A percentile compares a stretch with the other conserved stretches of the same genome.
phyloP scores from a whole-genome alignment of 345 rosid genomes.

The Hirschfeldia incana region DNA sequence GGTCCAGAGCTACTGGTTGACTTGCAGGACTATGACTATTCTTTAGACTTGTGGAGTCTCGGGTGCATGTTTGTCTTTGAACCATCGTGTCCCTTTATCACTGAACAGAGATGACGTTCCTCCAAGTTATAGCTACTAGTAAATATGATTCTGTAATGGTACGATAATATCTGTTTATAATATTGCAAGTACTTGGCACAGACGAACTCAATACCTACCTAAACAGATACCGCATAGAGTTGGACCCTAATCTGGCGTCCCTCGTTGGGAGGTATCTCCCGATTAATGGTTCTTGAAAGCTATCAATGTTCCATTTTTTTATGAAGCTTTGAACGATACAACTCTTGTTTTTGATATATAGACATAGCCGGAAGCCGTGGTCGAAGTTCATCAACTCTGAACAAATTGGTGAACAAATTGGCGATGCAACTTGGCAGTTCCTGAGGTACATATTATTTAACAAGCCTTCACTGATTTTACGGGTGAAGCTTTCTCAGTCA shows the following conservation, averaged over 20 bases:
- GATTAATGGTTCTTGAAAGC: background rate
- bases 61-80: conserved; percentile 85
- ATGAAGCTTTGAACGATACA: background rate
- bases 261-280: conserved; percentile 79
- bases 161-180: background rate
- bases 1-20: conserved; percentile 99
- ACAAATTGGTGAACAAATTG: too few relatives aligned
- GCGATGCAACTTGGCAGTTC: conserved; percentile 57
- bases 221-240: conserved; percentile 76
- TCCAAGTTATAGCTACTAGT: background rate
- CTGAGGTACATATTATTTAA: conserved; percentile 59
- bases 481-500: background rate
- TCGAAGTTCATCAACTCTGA: conserved; percentile 79
- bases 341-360: conserved; percentile 2
- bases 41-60: conserved; percentile 97
- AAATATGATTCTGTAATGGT: background rate
- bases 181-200: conserved; percentile 77
- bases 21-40: conserved; percentile 97
- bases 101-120: background rate
- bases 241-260: conserved; percentile 85
- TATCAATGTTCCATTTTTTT: background rate
- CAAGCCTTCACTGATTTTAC: background rate
- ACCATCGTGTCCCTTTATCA: background rate
- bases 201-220: conserved; percentile 85
- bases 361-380: conserved; percentile 97